These are phyloP conservation scores for Cyberlindnera meyerae DNA, from an alignment of 805 yeast species.

Conservation along the genomic window DNA sequence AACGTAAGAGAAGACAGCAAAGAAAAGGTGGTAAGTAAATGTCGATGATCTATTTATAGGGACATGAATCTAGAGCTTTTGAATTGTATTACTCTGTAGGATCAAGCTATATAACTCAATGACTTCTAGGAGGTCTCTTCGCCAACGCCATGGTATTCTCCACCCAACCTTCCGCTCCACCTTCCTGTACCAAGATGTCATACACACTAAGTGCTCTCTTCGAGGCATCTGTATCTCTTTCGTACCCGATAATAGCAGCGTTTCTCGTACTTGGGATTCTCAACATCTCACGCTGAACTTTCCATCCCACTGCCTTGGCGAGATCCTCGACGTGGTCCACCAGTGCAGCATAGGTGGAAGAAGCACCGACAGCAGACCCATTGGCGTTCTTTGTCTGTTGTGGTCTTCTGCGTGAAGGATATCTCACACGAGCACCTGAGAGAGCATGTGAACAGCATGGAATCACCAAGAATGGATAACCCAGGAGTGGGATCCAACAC, in stretches of 20 bases:
- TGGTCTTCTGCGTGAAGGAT: conserved; percentile 38
- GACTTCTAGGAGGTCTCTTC: conserved; percentile 68
- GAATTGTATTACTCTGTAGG: too few relatives aligned
- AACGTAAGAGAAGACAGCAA: conserved; percentile 60
- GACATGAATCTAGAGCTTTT: too few relatives aligned
- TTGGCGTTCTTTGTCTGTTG: conserved; percentile 19
- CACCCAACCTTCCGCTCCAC: conserved; percentile 91
- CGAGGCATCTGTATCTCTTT: conserved; percentile 27
- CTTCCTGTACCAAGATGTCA: conserved; percentile 67
- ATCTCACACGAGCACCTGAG: conserved; percentile 70
- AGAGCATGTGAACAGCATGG: conserved; percentile 94
- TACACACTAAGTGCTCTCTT: conserved; percentile 32
- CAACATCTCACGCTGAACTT: conserved; percentile 75
- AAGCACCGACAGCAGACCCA: conserved; percentile 26
- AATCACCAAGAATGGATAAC: conserved; percentile 83
- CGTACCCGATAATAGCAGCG: conserved; percentile 77
- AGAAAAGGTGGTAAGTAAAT: conserved; percentile 27
- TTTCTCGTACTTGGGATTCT: conserved; percentile 93
- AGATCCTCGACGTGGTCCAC: conserved; percentile 80
- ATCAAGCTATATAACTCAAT: conserved; percentile 31
- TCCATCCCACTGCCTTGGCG: conserved; percentile 74
- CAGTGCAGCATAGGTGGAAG: conserved; percentile 76
- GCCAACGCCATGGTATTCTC: conserved; percentile 70
- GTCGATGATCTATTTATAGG: too few relatives aligned
- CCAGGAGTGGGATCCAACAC: conserved; percentile 89